Conservation (phyloP, 2,329 filamentous ascomycete genomes). For the Fusarium transvaalense region DNA sequence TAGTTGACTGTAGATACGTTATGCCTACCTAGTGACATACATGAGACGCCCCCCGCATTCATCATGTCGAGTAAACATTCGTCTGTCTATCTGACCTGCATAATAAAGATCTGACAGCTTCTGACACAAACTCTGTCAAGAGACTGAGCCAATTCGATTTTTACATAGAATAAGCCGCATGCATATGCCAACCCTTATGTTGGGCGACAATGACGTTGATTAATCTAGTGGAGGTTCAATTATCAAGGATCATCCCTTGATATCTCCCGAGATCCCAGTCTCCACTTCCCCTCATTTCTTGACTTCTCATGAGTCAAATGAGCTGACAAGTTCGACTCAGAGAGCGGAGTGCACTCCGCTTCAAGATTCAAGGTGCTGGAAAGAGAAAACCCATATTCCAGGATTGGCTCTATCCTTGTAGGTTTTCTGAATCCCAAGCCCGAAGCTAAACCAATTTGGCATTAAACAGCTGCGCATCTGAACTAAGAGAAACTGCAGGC, state of each 20-base stretch:
- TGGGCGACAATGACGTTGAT: slow-evolving; percentile 42
- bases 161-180: neutral
- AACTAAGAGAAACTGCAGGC: slow-evolving; percentile 36
- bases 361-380: slow-evolving; percentile 13
- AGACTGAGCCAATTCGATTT: neutral
- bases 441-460: slow-evolving; percentile 39
- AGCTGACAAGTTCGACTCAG: slow-evolving; percentile 22
- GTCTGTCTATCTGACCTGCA: slow-evolving; percentile 8
- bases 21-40: slow-evolving; percentile 8
- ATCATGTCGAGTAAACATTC: neutral
- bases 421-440: slow-evolving; percentile 15
- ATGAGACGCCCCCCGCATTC: slow-evolving; percentile 4
- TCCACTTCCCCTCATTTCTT: slow-evolving; percentile 47
- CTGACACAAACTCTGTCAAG: neutral
- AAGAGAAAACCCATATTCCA: slow-evolving; percentile 25
- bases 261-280: slow-evolving; percentile 30
- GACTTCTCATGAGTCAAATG: slow-evolving; percentile 23
- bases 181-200: slow-evolving; percentile 10
- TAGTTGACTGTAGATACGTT: neutral
- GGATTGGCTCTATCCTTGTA: slow-evolving; percentile 31
- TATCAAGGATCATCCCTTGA: slow-evolving; percentile 37
- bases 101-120: slow-evolving; percentile 30
- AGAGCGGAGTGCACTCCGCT: slow-evolving; percentile 28
- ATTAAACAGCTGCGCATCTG: slow-evolving; percentile 29
- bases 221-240: slow-evolving; percentile 7